Conservation (phyloP, 306 rosid species). For the Chamaecrista fasciculata region DNA sequence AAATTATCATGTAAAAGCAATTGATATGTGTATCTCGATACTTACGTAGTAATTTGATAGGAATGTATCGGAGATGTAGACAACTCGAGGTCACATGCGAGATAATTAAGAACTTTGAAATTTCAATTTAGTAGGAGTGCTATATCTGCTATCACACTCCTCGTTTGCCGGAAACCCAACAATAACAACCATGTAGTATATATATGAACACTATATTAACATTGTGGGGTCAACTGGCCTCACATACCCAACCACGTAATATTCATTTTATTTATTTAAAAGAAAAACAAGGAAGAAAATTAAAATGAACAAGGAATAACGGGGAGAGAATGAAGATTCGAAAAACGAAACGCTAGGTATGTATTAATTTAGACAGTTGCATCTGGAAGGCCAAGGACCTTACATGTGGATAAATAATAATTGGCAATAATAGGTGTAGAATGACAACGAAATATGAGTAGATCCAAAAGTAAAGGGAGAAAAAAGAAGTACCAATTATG, state of each 20-base stretch:
- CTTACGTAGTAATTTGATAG: neutral
- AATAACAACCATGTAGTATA: neutral
- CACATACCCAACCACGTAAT: neutral
- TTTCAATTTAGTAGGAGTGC: neutral
- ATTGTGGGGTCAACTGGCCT: neutral
- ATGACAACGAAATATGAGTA: conserved; percentile 28
- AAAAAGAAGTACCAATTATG: conserved; percentile 20
- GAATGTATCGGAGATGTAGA: neutral
- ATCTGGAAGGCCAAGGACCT: conserved; percentile 22
- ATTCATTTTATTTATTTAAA: neutral
- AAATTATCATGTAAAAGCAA: too few species aligned
- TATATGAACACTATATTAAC: neutral
- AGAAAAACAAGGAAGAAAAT: too few species aligned
- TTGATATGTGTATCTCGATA: too few species aligned
- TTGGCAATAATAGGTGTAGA: conserved; percentile 33
- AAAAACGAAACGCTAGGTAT: neutral
- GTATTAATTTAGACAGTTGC: conserved; percentile 10
- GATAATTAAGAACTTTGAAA: neutral
- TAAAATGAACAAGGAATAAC: too few species aligned
- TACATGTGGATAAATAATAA: conserved; percentile 33
- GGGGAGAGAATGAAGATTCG: neutral
- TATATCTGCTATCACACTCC: neutral
- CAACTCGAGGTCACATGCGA: neutral
- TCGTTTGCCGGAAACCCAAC: neutral
- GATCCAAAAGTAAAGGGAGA: conserved; percentile 22